Percentiles rank a stretch among this genome's conserved stretches.
Conservation (phyloP, 352 stramenopile genomes). For the Phytophthora pini region DNA sequence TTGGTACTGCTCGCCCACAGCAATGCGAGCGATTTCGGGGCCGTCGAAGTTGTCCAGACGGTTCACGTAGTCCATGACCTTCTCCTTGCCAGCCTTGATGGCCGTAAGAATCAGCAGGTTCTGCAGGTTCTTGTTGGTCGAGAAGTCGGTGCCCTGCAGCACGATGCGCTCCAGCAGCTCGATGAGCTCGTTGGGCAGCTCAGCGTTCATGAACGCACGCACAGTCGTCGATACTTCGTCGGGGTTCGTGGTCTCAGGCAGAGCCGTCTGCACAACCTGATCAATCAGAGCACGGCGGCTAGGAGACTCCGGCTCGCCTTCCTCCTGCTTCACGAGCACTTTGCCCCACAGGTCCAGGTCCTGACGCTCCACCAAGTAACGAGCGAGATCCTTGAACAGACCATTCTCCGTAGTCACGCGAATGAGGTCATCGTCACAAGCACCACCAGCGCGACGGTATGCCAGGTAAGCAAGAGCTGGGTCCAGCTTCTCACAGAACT, state of each 20-base stretch:
- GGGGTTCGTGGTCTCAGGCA: slow-evolving; percentile 98
- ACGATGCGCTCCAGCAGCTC: slow-evolving; percentile 99
- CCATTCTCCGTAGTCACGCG: slow-evolving; percentile 98
- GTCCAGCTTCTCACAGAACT: slow-evolving; percentile 99
- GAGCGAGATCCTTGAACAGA: slow-evolving; percentile 99
- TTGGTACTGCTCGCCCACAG: slow-evolving; percentile 98
- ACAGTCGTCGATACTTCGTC: slow-evolving; percentile 99
- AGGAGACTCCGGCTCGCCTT: slow-evolving; percentile 92
- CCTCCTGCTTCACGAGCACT: slow-evolving; percentile 93
- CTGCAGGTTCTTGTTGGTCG: slow-evolving; percentile 99
- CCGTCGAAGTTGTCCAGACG: slow-evolving; percentile 99
- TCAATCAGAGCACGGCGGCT: slow-evolving; percentile 98
- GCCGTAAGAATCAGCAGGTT: slow-evolving; percentile 99
- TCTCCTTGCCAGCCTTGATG: slow-evolving; percentile 98
- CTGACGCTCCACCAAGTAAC: slow-evolving; percentile 99
- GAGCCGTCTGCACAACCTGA: slow-evolving; percentile 98
- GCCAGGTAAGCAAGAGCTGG: slow-evolving; percentile 99
- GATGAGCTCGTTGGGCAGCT: slow-evolving; percentile 99
- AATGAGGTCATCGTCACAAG: slow-evolving; percentile 99
- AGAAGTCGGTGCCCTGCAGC: slow-evolving; percentile 99
- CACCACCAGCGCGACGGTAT: slow-evolving; percentile 98
- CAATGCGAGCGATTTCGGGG: slow-evolving; percentile 99
- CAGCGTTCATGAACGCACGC: slow-evolving; percentile 99
- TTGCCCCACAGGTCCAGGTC: slow-evolving; percentile 99
- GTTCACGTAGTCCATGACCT: slow-evolving; percentile 99